Evolutionary conservation across 1,284 basidiomycete species (phyloP), one percentile per base, ranked within the genome.

Genomic region (Cutaneotrichosporon arboriforme): DNA sequence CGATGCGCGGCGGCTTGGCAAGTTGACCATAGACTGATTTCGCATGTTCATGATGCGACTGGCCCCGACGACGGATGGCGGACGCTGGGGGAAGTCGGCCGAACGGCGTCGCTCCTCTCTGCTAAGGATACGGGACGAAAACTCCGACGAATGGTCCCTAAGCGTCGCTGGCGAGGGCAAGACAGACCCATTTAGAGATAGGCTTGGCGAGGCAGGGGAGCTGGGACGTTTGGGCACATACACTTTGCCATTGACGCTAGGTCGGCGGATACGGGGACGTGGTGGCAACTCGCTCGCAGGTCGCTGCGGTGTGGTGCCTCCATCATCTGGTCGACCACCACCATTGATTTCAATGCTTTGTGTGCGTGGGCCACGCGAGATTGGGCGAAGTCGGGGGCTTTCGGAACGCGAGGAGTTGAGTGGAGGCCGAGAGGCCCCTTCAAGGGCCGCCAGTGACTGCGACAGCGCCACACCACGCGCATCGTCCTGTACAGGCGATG

Each of bases 381-480:
- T 46, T 1, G 55, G 54, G 13, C 54, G 54, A 2, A 51, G 39
- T 1, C 54, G 54, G 0, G 52, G 56, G 33, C 50, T 53, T 15
- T 52, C 54, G 12, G 54, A 54, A 14, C 54, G 54, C 7, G 45
- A 9, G 14, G 18, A 26, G 21, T 37, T 34, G 9, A 52, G 50
- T 8, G 46, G 26, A 4, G 47, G 44, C 4, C 48, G 42, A 46
- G 46, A 22, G 15, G 31, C 17, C 4, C 68, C 69, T 54, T 71
- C 69, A 1, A 73, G 56, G 4, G 68, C 65, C 8, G 68, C 69
- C 0, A 73, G 59, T 9, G 69, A 70, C 33, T 59, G 57, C 8
- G 56, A 62, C 5, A 72, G 41, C 1, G 71, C 68, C 8, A 54
- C 46, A 4, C 51, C 62, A 15, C 68, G 52, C 13, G 59, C 59